These are phyloP conservation scores for Cryomyces antarcticus DNA, from an alignment of 495 filamentous ascomycete genomes.

Conservation along the genomic window DNA sequence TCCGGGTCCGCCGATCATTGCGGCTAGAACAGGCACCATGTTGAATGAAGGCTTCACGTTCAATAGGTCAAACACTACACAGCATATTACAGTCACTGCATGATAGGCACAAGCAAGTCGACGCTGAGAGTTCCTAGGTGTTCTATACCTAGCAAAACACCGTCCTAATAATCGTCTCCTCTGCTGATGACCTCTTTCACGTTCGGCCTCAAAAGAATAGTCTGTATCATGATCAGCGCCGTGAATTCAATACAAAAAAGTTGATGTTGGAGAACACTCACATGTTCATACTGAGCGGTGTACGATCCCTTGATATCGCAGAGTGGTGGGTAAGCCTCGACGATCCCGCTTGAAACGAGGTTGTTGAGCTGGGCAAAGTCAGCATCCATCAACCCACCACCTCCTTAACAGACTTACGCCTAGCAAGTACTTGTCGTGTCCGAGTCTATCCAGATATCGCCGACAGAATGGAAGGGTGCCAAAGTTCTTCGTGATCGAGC, in stretches of 20 bases:
- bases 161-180: constrained; percentile 74
- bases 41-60: too few relatives aligned
- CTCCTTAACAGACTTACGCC: constrained; percentile 23
- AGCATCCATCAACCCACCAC: constrained; percentile 7
- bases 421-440: constrained; percentile 36
- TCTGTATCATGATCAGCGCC: constrained; percentile 31
- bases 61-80: too few relatives aligned
- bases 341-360: constrained; percentile 62
- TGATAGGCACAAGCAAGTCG: too few relatives aligned
- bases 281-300: constrained; percentile 89
- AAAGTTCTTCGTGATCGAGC: constrained; percentile 43
- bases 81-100: too few relatives aligned
- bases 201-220: constrained; percentile 66
- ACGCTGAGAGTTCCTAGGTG: too few relatives aligned
- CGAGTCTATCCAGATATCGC: constrained; percentile 42
- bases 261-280: constrained; percentile 32
- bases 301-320: constrained; percentile 88
- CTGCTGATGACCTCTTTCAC: constrained; percentile 88
- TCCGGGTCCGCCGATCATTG: too few relatives aligned
- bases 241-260: background rate
- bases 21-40: too few relatives aligned
- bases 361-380: constrained; percentile 54
- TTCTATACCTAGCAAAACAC: too few relatives aligned
- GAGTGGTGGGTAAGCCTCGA: constrained; percentile 77
- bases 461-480: constrained; percentile 40